phyloP scores from a whole-genome alignment of 768 basidiomycete species.

The Russula earlei region DNA sequence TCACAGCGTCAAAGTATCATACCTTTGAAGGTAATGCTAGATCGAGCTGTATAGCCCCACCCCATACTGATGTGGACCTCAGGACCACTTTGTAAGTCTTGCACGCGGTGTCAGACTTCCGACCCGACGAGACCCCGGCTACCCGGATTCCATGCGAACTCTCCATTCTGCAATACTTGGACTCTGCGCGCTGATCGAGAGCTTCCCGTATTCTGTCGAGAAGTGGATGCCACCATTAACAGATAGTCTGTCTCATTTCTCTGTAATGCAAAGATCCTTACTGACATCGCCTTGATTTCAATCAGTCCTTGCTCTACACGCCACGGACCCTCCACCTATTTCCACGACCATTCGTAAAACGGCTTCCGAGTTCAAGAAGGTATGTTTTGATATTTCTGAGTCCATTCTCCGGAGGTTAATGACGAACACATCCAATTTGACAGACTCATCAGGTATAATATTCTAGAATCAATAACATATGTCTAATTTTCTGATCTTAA shows the following conservation, averaged over 20 bases:
- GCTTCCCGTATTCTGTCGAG: constrained; percentile 49
- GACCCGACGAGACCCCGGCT: constrained; percentile 54
- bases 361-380: constrained; percentile 81
- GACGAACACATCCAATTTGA: background rate
- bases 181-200: constrained; percentile 41
- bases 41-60: background rate
- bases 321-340: constrained; percentile 82
- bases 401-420: background rate
- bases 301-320: constrained; percentile 64
- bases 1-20: constrained; percentile 84
- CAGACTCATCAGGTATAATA: constrained; percentile 31
- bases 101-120: constrained; percentile 58
- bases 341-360: constrained; percentile 82
- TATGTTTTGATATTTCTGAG: constrained; percentile 25
- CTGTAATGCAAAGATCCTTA: background rate
- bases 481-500: background rate
- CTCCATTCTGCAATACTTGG: constrained; percentile 65
- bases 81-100: constrained; percentile 75
- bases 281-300: constrained; percentile 3
- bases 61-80: background rate
- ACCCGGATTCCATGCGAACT: constrained; percentile 60
- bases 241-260: constrained; percentile 41
- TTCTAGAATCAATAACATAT: background rate
- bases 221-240: constrained; percentile 54
- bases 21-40: constrained; percentile 57